These are phyloP conservation scores for Ustilago trichophora DNA, from an alignment of 1,284 basidiomycete species.

Conservation along the genomic window DNA sequence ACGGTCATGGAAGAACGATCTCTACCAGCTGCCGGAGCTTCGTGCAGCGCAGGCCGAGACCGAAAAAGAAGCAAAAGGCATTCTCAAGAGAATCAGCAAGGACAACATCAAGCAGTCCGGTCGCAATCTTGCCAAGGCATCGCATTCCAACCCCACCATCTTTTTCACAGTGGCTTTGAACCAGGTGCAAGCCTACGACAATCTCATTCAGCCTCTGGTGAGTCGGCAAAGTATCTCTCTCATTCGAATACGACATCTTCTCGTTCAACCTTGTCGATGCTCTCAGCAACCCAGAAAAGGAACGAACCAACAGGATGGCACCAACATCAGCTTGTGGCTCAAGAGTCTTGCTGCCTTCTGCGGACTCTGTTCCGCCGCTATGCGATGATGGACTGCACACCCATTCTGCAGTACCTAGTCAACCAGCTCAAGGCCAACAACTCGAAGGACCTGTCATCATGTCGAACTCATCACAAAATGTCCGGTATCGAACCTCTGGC, in stretches of 20 bases:
- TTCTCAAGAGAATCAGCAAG: constrained; percentile 64
- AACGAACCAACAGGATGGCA: constrained; percentile 87
- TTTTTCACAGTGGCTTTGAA: constrained; percentile 89
- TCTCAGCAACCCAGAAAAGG: constrained; percentile 80
- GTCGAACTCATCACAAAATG: constrained; percentile 92
- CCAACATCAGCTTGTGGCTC: constrained; percentile 90
- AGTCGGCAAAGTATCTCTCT: constrained; percentile 87
- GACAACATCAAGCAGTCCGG: constrained; percentile 82
- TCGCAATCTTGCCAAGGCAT: constrained; percentile 89
- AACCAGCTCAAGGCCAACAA: constrained; percentile 78
- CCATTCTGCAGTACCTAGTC: constrained; percentile 87
- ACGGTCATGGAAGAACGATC: constrained; percentile 92
- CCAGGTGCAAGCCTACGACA: constrained; percentile 97
- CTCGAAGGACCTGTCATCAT: constrained; percentile 90
- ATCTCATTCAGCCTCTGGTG: constrained; percentile 90
- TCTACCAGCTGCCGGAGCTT: constrained; percentile 69
- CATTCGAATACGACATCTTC: constrained; percentile 93
- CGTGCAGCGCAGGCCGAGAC: constrained; percentile 70
- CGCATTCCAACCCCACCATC: constrained; percentile 90
- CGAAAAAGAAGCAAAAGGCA: constrained; percentile 68
- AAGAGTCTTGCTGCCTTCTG: constrained; percentile 87
- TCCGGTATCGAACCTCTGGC: constrained; percentile 79
- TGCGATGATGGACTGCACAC: constrained; percentile 77
- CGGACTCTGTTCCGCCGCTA: constrained; percentile 91
- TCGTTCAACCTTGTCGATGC: constrained; percentile 88